Percentiles rank a stretch among this genome's conserved stretches.
Conservation (phyloP, 306 rosid species). For the barrel medic (Medicago truncatula) region MtrunA17r5.0-ANR NC_053044.1:50970501-50971000, state of each 20-base stretch:
- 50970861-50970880: conserved; percentile 81
- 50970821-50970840: conserved; percentile 95
- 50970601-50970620: conserved; percentile 75
- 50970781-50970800: conserved; percentile 74
- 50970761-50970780: conserved; percentile 71
- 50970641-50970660: conserved; percentile 96
- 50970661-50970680: conserved; percentile 90
- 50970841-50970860: conserved; percentile 86
- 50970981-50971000: neutral
- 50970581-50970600: conserved; percentile 65
- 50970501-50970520: neutral
- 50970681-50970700: conserved; percentile 71
- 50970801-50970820: conserved; percentile 78
- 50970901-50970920: conserved; percentile 58
- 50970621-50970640: conserved; percentile 90
- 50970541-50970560: neutral
- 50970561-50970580: conserved; percentile 19
- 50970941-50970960: conserved; percentile 8
- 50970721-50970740: conserved; percentile 52
- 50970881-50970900: conserved; percentile 77
- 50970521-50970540: conserved; percentile 16
- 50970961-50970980: conserved; percentile 11
- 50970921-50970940: neutral
- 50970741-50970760: conserved; percentile 62
- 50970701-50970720: conserved; percentile 54